Evolutionary conservation across 2,329 filamentous ascomycete species (phyloP).

Genomic region (Biscogniauxia mediterranea): DNA sequence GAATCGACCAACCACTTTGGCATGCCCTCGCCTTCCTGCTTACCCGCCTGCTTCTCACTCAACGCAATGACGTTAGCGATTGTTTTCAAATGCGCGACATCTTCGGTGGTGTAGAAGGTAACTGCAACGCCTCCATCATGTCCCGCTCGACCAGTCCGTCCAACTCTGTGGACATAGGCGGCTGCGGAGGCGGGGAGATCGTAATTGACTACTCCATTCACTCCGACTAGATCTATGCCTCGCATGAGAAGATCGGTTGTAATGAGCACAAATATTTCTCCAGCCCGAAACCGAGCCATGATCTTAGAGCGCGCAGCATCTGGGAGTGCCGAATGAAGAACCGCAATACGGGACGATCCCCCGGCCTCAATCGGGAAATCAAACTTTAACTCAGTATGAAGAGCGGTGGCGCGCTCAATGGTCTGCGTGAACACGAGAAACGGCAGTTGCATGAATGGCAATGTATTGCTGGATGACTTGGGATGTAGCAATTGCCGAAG

Average conservation of each 20-base stretch:
- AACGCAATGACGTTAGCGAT: conserved; percentile 90
- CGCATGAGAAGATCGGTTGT: conserved; percentile 92
- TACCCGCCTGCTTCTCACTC: conserved; percentile 70
- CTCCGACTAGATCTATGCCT: conserved; percentile 89
- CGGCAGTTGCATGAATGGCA: conserved; percentile 71
- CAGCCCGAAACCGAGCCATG: conserved; percentile 86
- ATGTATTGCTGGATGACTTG: conserved; percentile 52
- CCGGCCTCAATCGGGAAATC: conserved; percentile 90
- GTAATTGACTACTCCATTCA: conserved; percentile 97
- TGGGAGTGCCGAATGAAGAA: conserved; percentile 83
- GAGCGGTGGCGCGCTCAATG: conserved; percentile 81
- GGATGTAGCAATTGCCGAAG: conserved; percentile 87
- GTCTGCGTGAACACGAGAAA: conserved; percentile 97
- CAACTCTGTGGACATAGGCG: conserved; percentile 89
- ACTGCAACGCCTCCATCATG: conserved; percentile 85
- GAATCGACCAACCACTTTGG: conserved; percentile 87
- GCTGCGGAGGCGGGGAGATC: conserved; percentile 91
- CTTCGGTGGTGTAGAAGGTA: conserved; percentile 93
- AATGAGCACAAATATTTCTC: conserved; percentile 94
- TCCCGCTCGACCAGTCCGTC: conserved; percentile 85
- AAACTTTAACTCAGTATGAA: conserved; percentile 88
- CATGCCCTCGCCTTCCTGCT: conserved; percentile 55
- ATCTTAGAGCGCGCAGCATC: conserved; percentile 73
- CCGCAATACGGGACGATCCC: conserved; percentile 79
- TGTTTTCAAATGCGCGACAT: conserved; percentile 83